Percentiles rank a stretch among this genome's conserved stretches.
phyloP scores from a whole-genome alignment of 139 green algal genomes.

The Haematococcus lacustris region DNA sequence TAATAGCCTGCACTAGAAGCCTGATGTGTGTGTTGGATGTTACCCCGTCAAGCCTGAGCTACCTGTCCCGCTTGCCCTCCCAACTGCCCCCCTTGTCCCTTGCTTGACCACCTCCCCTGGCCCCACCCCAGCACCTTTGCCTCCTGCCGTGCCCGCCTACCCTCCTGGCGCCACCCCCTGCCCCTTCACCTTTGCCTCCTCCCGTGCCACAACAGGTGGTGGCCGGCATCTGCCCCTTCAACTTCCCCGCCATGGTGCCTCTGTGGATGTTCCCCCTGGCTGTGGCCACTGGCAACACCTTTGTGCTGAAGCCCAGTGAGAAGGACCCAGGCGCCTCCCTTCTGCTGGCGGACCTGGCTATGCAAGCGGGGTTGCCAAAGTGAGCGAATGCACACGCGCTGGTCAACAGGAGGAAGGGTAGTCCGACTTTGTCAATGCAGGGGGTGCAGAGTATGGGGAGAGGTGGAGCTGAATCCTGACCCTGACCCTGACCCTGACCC shows the following conservation, averaged over 20 bases:
- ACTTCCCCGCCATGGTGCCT: slow-evolving; percentile 85
- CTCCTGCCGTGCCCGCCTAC: neutral
- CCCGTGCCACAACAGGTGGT: slow-evolving; percentile 35
- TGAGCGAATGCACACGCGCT: slow-evolving; percentile 13
- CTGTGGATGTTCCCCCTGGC: slow-evolving; percentile 89
- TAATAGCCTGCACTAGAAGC: no score
- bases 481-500: neutral
- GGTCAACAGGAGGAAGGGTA: neutral
- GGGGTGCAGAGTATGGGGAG: neutral
- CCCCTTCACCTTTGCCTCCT: neutral
- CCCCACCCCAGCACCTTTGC: neutral
- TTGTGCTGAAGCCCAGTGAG: slow-evolving; percentile 86
- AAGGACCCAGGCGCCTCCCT: slow-evolving; percentile 73
- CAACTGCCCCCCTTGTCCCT: neutral
- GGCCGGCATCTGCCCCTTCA: slow-evolving; percentile 95
- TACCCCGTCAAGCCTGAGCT: neutral
- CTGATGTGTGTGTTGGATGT: neutral
- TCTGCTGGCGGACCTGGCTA: slow-evolving; percentile 73
- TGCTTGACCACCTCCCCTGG: neutral
- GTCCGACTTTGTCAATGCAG: neutral
- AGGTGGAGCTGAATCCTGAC: neutral
- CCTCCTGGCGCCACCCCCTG: no score
- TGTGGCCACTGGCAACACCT: slow-evolving; percentile 69
- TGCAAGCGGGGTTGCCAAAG: slow-evolving; percentile 75
- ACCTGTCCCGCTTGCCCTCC: neutral